Evolutionary conservation across 441 rosid genomes (phyloP).

Genomic region (Erodium chrysanthum): DNA sequence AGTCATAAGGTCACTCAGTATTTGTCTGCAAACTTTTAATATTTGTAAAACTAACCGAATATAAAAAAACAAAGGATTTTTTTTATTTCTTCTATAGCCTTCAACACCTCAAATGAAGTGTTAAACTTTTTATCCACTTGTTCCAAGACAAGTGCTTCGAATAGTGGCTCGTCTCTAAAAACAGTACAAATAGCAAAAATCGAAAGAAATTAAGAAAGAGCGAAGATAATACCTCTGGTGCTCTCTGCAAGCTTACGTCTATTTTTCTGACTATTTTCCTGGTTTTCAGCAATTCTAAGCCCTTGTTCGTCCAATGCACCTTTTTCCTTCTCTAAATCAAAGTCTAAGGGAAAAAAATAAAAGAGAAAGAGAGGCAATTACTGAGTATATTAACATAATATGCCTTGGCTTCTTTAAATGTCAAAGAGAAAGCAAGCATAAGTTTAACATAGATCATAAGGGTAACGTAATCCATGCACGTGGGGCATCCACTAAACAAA

Average conservation of each 20-base stretch:
- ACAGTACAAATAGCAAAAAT: not conserved
- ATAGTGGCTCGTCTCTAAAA: not conserved
- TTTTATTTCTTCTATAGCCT: not conserved
- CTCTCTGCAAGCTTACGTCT: slow-evolving; percentile 97
- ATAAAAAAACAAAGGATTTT: not conserved
- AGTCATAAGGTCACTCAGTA: not conserved
- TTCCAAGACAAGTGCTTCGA: slow-evolving; percentile 7
- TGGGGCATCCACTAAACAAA: not conserved
- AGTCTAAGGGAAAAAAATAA: slow-evolving; percentile 34
- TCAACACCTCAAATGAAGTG: not conserved
- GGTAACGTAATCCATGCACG: not conserved
- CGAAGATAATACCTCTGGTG: slow-evolving; percentile 62
- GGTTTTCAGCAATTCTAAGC: slow-evolving; percentile 87
- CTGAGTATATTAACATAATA: not conserved
- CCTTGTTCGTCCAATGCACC: slow-evolving; percentile 88
- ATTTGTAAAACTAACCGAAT: not conserved
- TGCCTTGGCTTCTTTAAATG: not conserved
- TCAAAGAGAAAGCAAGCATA: not conserved
- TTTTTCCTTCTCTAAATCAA: slow-evolving; percentile 93
- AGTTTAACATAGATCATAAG: not conserved
- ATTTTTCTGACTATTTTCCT: slow-evolving; percentile 90
- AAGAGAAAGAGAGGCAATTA: not conserved
- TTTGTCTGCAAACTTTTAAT: not conserved
- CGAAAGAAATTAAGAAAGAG: not conserved
- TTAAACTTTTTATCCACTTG: not conserved